Percentiles rank a stretch among this genome's conserved stretches.
phyloP scores from a whole-genome alignment of 805 yeast genomes.

The Myxozyma kluyveri region DNA sequence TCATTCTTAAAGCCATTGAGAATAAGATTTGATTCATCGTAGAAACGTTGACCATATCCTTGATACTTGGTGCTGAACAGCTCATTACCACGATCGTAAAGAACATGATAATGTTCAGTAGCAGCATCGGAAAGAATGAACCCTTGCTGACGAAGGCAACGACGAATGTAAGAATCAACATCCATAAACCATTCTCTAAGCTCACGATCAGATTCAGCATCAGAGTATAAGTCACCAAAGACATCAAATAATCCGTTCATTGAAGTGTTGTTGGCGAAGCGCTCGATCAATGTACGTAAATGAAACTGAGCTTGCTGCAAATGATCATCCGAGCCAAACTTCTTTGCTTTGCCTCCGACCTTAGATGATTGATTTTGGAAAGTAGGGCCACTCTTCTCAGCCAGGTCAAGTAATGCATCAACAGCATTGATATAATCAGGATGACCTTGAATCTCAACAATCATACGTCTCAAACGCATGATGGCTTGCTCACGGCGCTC shows the following conservation, averaged over 20 bases:
- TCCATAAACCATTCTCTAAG: conserved; percentile 22
- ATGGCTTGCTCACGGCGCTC: conserved; percentile 23
- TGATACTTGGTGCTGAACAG: conserved; percentile 14
- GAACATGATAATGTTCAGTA: conserved; percentile 11
- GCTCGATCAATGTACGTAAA: conserved; percentile 23
- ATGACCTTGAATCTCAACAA: conserved; percentile 28
- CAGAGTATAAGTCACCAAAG: conserved; percentile 15
- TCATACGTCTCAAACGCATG: conserved; percentile 18
- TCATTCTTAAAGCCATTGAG: conserved; percentile 17
- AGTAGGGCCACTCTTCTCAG: conserved; percentile 13
- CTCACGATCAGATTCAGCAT: conserved; percentile 25
- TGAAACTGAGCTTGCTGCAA: conserved; percentile 12
- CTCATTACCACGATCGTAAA: conserved; percentile 19
- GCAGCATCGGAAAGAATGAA: conserved; percentile 18
- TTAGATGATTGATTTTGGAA: not conserved
- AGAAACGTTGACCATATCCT: conserved; percentile 15
- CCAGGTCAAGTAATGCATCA: conserved; percentile 21
- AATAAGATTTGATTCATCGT: conserved; percentile 12
- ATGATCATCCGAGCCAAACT: conserved; percentile 16
- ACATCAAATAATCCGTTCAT: conserved; percentile 13
- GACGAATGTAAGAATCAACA: conserved; percentile 16
- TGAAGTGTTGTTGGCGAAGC: conserved; percentile 25
- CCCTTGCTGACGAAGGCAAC: conserved; percentile 21
- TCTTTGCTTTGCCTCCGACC: conserved; percentile 2
- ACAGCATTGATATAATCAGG: conserved; percentile 26